Evolutionary conservation across 2,329 filamentous ascomycete species (phyloP).

Genomic region (Laburnicola sp.): DNA sequence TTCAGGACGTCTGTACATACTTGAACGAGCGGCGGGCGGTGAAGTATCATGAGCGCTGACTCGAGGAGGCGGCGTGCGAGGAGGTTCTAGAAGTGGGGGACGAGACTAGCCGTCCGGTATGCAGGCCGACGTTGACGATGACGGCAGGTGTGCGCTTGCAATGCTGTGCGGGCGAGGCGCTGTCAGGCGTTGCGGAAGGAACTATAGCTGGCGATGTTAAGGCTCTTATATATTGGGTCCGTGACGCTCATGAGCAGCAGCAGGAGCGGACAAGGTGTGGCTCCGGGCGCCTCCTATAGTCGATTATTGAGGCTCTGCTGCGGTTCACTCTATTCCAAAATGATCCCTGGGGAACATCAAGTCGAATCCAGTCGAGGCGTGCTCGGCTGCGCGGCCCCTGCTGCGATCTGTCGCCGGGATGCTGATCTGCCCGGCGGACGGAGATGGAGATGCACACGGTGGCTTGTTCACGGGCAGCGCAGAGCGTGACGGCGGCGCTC

Average conservation of each 20-base stretch:
- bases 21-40: constrained; percentile 3
- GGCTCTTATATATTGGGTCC: constrained; percentile 33
- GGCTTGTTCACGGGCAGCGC: constrained; percentile 1
- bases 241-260: constrained; percentile 16
- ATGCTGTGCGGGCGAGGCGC: not conserved
- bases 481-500: no score
- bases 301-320: constrained; percentile 33
- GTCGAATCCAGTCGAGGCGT: constrained; percentile 30
- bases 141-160: constrained; percentile 5
- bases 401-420: constrained; percentile 21
- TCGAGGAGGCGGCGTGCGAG: not conserved
- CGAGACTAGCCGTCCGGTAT: no score
- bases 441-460: constrained; percentile 15
- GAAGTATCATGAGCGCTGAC: not conserved
- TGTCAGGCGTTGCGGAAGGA: constrained; percentile 13
- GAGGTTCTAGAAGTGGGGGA: constrained; percentile 6
- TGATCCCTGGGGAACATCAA: constrained; percentile 37
- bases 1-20: constrained; percentile 19
- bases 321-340: constrained; percentile 33
- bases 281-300: constrained; percentile 38
- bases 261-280: constrained; percentile 24
- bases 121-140: not conserved
- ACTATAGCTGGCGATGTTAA: constrained; percentile 19
- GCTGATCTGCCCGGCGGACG: constrained; percentile 11
- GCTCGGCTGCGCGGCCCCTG: constrained; percentile 26